A percentile compares a stretch with the other conserved stretches of the same genome.
These are phyloP conservation scores for Hericium erinaceus DNA, from an alignment of 768 basidiomycete species.

Conservation along the genomic window DNA sequence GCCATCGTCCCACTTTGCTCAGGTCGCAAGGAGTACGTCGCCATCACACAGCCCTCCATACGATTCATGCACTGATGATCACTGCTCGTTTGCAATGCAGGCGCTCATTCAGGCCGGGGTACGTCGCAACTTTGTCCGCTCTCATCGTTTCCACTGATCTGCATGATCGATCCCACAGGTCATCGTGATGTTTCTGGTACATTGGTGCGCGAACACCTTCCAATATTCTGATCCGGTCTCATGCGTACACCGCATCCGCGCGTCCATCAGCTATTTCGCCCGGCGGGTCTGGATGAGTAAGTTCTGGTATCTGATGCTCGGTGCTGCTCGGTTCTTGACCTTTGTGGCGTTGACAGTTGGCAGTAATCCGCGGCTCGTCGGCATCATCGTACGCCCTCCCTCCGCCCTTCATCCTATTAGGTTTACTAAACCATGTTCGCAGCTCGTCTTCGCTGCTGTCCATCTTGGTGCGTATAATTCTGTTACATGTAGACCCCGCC, in stretches of 20 bases:
- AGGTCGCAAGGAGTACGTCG: background rate
- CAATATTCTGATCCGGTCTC: background rate
- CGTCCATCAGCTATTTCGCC: background rate
- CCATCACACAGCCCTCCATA: background rate
- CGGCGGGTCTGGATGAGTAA: constrained; percentile 1
- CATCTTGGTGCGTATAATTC: background rate
- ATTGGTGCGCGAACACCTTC: background rate
- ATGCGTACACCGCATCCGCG: background rate
- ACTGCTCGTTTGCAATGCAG: background rate
- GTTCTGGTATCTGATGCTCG: background rate
- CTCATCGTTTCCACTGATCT: background rate
- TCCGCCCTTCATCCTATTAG: no score
- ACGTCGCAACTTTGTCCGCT: background rate
- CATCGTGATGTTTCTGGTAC: background rate
- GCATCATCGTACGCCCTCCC: background rate
- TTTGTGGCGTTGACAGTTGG: background rate
- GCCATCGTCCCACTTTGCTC: background rate
- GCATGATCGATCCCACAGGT: background rate
- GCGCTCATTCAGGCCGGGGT: background rate
- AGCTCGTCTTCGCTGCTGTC: background rate
- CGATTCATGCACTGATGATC: background rate
- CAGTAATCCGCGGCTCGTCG: background rate
- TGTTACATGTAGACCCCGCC: no score
- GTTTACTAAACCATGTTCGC: background rate
- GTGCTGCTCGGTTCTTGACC: no score